phyloP scores from a whole-genome alignment of 2,329 filamentous ascomycete genomes.

The Xylariaceae sp. region DNA sequence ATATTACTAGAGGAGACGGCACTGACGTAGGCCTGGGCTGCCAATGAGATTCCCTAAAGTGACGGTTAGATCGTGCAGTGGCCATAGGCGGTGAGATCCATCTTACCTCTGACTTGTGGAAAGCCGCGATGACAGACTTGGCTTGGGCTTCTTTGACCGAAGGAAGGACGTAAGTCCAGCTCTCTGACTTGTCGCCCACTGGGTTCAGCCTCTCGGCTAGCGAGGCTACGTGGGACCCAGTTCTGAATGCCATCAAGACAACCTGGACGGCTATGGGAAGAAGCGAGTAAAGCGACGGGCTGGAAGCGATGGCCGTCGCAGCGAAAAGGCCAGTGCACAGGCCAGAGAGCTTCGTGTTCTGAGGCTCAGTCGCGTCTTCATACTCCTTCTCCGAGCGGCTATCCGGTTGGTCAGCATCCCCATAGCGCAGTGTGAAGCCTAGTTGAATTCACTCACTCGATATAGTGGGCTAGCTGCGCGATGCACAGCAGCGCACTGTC shows the following conservation, averaged over 20 bases:
- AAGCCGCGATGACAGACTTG: conserved; percentile 43
- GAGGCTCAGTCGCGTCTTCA: conserved; percentile 40
- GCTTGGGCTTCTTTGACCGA: conserved; percentile 44
- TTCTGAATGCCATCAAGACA: conserved; percentile 59
- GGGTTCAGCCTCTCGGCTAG: conserved; percentile 39
- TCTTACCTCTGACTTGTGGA: conserved; percentile 45
- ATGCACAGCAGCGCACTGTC: conserved; percentile 59
- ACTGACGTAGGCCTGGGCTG: conserved; percentile 46
- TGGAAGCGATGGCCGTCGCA: conserved; percentile 58
- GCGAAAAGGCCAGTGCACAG: conserved; percentile 64
- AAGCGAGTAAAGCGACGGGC: conserved; percentile 53
- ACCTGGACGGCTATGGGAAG: conserved; percentile 56
- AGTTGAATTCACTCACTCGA: conserved; percentile 49
- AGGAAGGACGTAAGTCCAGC: conserved; percentile 62
- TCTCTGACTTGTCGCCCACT: conserved; percentile 38
- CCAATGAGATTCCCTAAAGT: conserved; percentile 32
- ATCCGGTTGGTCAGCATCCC: conserved; percentile 21
- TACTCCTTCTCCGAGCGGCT: conserved; percentile 48
- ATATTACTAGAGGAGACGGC: conserved; percentile 40
- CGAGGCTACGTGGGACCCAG: conserved; percentile 47
- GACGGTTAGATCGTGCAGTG: conserved; percentile 4
- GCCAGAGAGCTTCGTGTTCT: conserved; percentile 50
- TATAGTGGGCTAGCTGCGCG: conserved; percentile 60
- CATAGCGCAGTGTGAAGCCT: not conserved
- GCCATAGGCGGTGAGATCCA: conserved; percentile 1